Conservation (phyloP, 768 basidiomycete genomes). For the Crassisporium funariophilum region DNA sequence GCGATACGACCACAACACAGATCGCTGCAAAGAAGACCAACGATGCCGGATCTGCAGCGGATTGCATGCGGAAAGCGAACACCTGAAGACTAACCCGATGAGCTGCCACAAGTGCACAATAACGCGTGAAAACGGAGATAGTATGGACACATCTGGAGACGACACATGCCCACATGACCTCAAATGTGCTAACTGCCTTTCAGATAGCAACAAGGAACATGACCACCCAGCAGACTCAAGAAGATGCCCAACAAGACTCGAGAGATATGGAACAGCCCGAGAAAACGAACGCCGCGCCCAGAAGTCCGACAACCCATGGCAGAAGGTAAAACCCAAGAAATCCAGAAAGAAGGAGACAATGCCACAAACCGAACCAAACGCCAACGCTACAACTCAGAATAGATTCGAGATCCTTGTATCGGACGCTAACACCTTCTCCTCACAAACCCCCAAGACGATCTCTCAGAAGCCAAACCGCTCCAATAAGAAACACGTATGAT, state of each 20-base stretch:
- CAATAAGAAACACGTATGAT: background rate
- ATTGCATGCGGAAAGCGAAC: slow-evolving; percentile 1
- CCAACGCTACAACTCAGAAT: too few relatives aligned
- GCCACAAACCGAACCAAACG: too few relatives aligned
- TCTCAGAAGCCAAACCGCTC: background rate
- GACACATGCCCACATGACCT: too few relatives aligned
- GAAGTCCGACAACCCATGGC: slow-evolving; percentile 14
- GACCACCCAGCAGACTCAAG: slow-evolving; percentile 8
- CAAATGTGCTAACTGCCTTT: slow-evolving; percentile 8
- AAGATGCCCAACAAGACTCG: slow-evolving; percentile 10
- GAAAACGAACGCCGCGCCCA: slow-evolving; percentile 2
- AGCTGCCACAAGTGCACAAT: too few relatives aligned
- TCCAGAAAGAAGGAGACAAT: background rate
- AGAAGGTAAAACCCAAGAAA: slow-evolving; percentile 4
- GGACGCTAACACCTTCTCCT: too few relatives aligned
- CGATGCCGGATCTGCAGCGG: slow-evolving; percentile 7
- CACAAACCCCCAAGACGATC: background rate
- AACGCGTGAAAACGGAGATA: too few relatives aligned
- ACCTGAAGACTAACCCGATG: background rate
- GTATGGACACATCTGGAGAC: too few relatives aligned
- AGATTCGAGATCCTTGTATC: too few relatives aligned
- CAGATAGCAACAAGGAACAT: background rate
- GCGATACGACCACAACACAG: too few relatives aligned
- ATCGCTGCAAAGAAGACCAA: background rate
- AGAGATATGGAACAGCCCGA: slow-evolving; percentile 13